Base-by-base conservation (phyloP, 2,329 filamentous ascomycete species). In the Byssochlamys sp. region DNA sequence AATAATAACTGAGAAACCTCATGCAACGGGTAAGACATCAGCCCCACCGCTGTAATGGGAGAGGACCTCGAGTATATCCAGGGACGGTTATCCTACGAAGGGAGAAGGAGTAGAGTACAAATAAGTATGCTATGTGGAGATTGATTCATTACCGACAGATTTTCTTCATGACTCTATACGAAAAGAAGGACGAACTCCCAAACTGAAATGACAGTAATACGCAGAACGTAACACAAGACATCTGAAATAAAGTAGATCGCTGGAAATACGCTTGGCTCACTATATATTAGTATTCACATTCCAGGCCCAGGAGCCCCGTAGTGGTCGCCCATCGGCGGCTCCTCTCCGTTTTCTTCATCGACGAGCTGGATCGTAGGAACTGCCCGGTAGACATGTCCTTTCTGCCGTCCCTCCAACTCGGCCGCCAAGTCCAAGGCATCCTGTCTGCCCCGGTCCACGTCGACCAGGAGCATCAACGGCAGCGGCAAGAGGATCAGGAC, bases 401-500 rank as follows among this genome's bases (percentile, higher is more conserved):
- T 57, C 35, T 58, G 54, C 29, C 60, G 64, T 51, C 68, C 69
- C 59, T 77, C 71, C 25, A 80, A 61, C 58, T 77, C 77, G 58
- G 81, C 79, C 0, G 86, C 85, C 57, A 91, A 75, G 63, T 78
- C 82, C 63, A 81, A 78, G 1, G 86, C 88, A 67, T 90, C 87
- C 52, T 76, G 73, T 73, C 84, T 89, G 10, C 89, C 89, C 39
- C 89, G 80, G 55, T 95, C 89, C 9, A 95, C 89, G 71, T 96
- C 81, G 35, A 99, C 89, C 56, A 90, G 82, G 69, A 86, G 87
- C 73, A 97, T 89, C 54, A 97, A 77, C 1, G 91, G 90, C 14
- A 91, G 85, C 0, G 94, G 91, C 1, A 95, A 73, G 4, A 88
- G 87, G 5, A 99, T 88, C n/a, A 99, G 76, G 4, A 85, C 79